Evolutionary conservation across 768 basidiomycete genomes (phyloP), one percentile per base, ranked within the genome.

Genomic region (Panus rudis): DNA sequence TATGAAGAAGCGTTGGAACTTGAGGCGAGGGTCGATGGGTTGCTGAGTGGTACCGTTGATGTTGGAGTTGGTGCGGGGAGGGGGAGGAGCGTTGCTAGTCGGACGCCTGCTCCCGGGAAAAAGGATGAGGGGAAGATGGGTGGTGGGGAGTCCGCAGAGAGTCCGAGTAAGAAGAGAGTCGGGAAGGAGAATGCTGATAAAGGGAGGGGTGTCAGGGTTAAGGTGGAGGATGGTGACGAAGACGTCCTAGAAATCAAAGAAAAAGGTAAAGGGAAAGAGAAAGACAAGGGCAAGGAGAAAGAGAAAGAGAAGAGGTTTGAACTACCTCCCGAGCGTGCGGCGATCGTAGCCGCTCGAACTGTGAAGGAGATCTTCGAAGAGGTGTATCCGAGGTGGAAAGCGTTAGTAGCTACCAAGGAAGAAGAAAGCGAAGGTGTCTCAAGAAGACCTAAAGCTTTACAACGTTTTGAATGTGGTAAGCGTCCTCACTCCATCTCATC

Each of bases 1-100:
- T 99, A 91, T 59, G 90, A 97, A 61, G 68, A 71, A 25, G 88
- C 86, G 0, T 67, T 96, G 8, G 64, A 72, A 22, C 58, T 87
- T 19, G 87, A 93, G 59, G 73, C 69, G 2, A 54, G 65, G 31
- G 58, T 90, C 12, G 82, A 85, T 28, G 68, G 68, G 39, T 28
- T 56, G 20, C 30, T 48, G 10, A 48, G 50, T 12, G 43, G 35
- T 21, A 30, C 26, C 22, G 4, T 27, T 10, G 13, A 24, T 12
- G n/a, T n/a, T n/a, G n/a, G n/a, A n/a, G 10, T 20, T 7, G 21
- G 39, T 2, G 22, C 24, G 3, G 11, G 41, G 10, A 30, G 48
- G 21, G 40, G 22, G 25, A 46, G 52, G 10, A 49, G 53, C 10
- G 38, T 41, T 13, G 37, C 33, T 21, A 53, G 53, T 31, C 23